Evolutionary conservation across 768 basidiomycete genomes (phyloP), one percentile per base, ranked within the genome.

Genomic region (Tephrocybe sp.): DNA sequence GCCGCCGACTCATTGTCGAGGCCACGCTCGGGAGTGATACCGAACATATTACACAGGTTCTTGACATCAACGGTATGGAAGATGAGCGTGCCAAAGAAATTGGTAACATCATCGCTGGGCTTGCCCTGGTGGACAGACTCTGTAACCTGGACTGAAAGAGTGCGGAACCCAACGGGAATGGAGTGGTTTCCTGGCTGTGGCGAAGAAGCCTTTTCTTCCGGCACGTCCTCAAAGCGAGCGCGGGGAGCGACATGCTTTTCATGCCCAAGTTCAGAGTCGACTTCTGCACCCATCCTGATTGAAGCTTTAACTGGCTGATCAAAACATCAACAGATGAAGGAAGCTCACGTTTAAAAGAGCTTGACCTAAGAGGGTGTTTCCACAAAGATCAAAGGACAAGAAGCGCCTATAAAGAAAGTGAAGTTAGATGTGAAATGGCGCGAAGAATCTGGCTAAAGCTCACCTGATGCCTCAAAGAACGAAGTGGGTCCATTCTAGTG

Each of bases 141-240:
- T 11, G 46, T 28, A 11, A 53, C 51, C 18, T 53, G 51, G 17
- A 49, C 48, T 14, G 52, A 57, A 20, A 57, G 55, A 17, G 55
- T 57, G 38, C 44, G 55, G 8, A 57, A 57, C 34, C 48, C 43
- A 8, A 54, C 50, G 4, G 55, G 51, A 10, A 46, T 28, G 6
- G 55, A 48, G 24, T 30, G 30, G 21, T 47, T 38, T 11, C 20
- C 38, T 20, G 38, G 18, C 20, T 5, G 38, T 20, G 38, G n/a
- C 17, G n/a, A 5, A 8, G 38, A 7, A 21, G 5, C 6, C 18
- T 6, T 9, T 4, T 39, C 38, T 6, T 39, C 38, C n/a, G n/a
- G 38, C 5, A 20, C 20, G 18, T 39, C 38, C 18, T 20, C 38
- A 20, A 39, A 39, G 6, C 38, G n/a, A 2, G 38, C 38, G 10